phyloP scores from a whole-genome alignment of 1,284 basidiomycete species.

The Rhodotorula sp. region DNA sequence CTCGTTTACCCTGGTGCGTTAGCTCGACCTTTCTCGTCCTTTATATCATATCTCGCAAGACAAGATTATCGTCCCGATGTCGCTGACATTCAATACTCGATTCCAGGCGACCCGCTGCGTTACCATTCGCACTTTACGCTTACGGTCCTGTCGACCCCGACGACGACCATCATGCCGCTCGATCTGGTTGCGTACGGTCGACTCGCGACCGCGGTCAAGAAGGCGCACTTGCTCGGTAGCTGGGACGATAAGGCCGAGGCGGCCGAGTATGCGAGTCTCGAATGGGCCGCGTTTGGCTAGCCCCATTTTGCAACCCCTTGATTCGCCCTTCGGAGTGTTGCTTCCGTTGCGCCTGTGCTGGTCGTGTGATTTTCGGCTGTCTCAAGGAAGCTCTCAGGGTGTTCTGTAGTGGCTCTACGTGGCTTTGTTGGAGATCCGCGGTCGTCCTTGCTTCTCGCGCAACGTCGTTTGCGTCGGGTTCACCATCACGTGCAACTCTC shows the following conservation, averaged over 20 bases:
- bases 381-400: no score
- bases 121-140: conserved; percentile 97
- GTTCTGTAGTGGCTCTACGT: no score
- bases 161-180: conserved; percentile 68
- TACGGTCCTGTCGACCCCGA: conserved; percentile 68
- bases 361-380: no score
- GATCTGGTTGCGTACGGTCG: conserved; percentile 93
- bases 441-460: no score
- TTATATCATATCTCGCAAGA: not conserved
- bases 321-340: no score
- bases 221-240: conserved; percentile 84
- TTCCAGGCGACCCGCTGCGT: conserved; percentile 81
- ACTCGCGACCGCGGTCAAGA: conserved; percentile 95
- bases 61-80: no score
- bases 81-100: not conserved
- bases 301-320: no score
- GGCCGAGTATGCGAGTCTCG: conserved; percentile 32
- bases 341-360: no score
- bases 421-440: no score
- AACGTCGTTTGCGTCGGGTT: no score
- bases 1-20: conserved; percentile 85
- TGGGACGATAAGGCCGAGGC: conserved; percentile 66
- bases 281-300: conserved; percentile 41
- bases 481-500: no score
- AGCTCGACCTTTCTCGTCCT: not conserved